Conservation (phyloP, 148 eudicot species). For the Persicaria maculosa region DNA sequence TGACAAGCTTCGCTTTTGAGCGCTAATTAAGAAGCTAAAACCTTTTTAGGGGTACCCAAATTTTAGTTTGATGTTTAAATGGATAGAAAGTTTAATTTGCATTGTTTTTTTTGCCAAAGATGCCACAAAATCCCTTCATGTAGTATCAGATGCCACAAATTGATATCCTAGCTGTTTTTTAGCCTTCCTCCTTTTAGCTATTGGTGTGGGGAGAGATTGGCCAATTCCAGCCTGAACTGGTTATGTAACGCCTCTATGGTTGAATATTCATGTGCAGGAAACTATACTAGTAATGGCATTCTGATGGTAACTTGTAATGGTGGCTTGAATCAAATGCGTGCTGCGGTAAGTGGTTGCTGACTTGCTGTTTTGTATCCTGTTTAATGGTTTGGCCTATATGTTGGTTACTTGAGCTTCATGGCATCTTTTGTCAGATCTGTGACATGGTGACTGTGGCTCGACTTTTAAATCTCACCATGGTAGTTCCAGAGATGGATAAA, state of each 20-base stretch:
- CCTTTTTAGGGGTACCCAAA: not conserved
- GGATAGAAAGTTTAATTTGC: not conserved
- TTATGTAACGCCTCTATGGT: constrained; percentile 2
- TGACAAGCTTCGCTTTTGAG: not conserved
- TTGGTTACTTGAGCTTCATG: constrained; percentile 3
- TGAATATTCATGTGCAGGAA: constrained; percentile 43
- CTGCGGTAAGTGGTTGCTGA: constrained; percentile 60
- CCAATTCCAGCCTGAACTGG: not conserved
- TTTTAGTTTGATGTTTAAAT: not conserved
- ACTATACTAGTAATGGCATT: constrained; percentile 79
- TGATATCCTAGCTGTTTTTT: not conserved
- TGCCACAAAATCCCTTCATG: not conserved
- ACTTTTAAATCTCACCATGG: constrained; percentile 83
- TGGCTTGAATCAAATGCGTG: constrained; percentile 98
- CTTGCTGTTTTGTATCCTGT: constrained; percentile 10
- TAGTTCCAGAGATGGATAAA: constrained; percentile 97
- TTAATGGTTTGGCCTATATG: constrained; percentile 8
- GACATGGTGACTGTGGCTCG: constrained; percentile 97
- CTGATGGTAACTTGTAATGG: constrained; percentile 87
- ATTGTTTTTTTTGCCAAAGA: not conserved
- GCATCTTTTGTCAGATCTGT: constrained; percentile 54
- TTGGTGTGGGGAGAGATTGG: not conserved
- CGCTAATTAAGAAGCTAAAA: not conserved
- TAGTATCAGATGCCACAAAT: not conserved
- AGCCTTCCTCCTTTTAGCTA: not conserved